Percentiles rank a stretch among this genome's conserved stretches.
Conservation (phyloP, 2,329 filamentous ascomycete species). For the Polytolypa hystricis region DNA sequence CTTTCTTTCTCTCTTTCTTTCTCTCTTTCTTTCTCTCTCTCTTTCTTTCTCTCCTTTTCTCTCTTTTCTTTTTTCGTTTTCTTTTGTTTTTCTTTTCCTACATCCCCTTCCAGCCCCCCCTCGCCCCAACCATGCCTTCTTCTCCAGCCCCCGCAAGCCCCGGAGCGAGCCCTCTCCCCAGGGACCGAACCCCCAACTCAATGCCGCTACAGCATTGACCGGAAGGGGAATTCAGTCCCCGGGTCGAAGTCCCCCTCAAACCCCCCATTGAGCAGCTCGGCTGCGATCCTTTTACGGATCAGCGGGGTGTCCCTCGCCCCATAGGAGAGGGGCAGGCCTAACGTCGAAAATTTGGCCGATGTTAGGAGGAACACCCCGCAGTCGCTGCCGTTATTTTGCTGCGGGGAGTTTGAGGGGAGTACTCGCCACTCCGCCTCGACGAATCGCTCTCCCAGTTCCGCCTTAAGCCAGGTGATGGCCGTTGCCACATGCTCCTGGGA, state of each 20-base stretch:
- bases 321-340: constrained; percentile 33
- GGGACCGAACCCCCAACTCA: constrained; percentile 41
- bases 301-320: constrained; percentile 28
- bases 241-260: constrained; percentile 32
- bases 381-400: constrained; percentile 37
- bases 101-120: too few species aligned
- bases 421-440: constrained; percentile 35
- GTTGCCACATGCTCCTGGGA: constrained; percentile 23
- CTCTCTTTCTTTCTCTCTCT: neutral
- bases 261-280: constrained; percentile 36
- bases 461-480: constrained; percentile 31
- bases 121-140: neutral
- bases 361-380: constrained; percentile 42
- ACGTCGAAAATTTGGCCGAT: constrained; percentile 37
- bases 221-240: constrained; percentile 9
- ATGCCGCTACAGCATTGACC: constrained; percentile 25
- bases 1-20: neutral
- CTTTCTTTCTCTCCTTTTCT: neutral
- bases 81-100: too few species aligned
- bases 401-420: constrained; percentile 29
- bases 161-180: neutral
- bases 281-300: constrained; percentile 37
- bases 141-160: too few species aligned
- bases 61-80: too few species aligned
- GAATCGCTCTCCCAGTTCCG: constrained; percentile 31